phyloP scores from a whole-genome alignment of 192 early-diverging fungal genomes.

The Entomortierella beljakovae region DNA sequence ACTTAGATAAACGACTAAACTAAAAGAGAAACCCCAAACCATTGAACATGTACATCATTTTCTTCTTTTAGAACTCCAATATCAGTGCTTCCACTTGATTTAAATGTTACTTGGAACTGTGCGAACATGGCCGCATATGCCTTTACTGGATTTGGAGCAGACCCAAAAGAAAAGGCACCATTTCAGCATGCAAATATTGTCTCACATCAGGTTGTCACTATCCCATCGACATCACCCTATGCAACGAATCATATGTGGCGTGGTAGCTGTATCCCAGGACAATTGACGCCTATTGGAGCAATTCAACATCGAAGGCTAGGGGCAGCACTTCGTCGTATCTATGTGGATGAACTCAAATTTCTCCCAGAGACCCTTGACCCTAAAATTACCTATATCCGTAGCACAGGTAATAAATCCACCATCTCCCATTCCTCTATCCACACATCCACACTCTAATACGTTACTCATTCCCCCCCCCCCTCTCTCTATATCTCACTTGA shows the following conservation, averaged over 20 bases:
- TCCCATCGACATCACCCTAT: slow-evolving; percentile 31
- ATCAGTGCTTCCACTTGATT: slow-evolving; percentile 23
- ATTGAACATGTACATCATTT: not conserved
- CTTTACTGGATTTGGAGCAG: slow-evolving; percentile 22
- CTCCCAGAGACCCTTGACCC: slow-evolving; percentile 28
- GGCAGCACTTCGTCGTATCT: slow-evolving; percentile 43
- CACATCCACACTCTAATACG: not conserved
- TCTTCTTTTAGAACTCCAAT: slow-evolving; percentile 20
- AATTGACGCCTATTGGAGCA: slow-evolving; percentile 44
- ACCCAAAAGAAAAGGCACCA: slow-evolving; percentile 16
- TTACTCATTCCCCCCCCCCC: not conserved
- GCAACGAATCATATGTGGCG: slow-evolving; percentile 34
- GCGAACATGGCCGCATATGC: slow-evolving; percentile 29
- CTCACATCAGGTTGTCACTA: slow-evolving; percentile 36
- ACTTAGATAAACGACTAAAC: too few species aligned
- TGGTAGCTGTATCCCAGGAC: slow-evolving; percentile 40
- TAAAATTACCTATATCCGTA: slow-evolving; percentile 22
- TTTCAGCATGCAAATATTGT: slow-evolving; percentile 34
- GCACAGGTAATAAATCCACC: slow-evolving; percentile 35
- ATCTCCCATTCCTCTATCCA: not conserved
- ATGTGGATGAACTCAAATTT: slow-evolving; percentile 31
- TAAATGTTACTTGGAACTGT: slow-evolving; percentile 38
- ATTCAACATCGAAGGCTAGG: slow-evolving; percentile 47
- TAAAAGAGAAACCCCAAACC: too few species aligned
- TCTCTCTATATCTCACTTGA: not conserved